Base-by-base conservation (phyloP, 495 filamentous ascomycete species). In the Melanomma pulvis-pyrius region DNA sequence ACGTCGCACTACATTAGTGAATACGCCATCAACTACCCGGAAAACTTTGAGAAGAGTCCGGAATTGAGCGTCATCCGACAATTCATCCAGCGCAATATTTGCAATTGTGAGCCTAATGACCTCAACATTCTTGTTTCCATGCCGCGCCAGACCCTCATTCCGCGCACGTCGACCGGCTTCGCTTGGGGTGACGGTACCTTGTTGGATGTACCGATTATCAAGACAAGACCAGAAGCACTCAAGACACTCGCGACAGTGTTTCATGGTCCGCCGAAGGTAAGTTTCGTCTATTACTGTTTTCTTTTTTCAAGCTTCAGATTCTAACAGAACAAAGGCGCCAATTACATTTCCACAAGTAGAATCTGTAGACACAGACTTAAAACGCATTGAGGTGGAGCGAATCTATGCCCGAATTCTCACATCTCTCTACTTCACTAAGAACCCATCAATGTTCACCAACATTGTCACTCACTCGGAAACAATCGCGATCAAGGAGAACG, bases 391-490 rank as follows among this genome's bases (percentile, higher is more conserved):
- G 24, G 21, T 41, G 15, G 69, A 71, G 41, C 75, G 78, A 13
- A 79, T 81, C 12, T 82, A 83, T 26, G 86, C 87, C 2, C 84
- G 87, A 47, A 77, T 79, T 6, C 75, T 88, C 1, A 87, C 85
- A 73, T 83, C 79, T 56, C 69, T 80, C 41, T 88, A 88, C 68
- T 69, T 82, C 17, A 81, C 82, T 44, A 55, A 80, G 24, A 72
- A 83, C 53, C 75, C 81, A 0, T 71, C 63, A 21, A 78, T 89
- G 67, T 89, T 83, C 81, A 68, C 73, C 9, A 71, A 82, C 51
- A 68, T 88, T 46, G 77, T 85, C 34, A 73, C 73, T 12, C 78
- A 82, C 17, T 84, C 86, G 12, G 85, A 87, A 32, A 80, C 83
- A 24, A 65, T 88, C 8, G 86, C 82, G 1, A 80, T 88, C 75